These are phyloP conservation scores for Blastobotrys peoriensis DNA, from an alignment of 805 yeast species.

Conservation along the genomic window DNA sequence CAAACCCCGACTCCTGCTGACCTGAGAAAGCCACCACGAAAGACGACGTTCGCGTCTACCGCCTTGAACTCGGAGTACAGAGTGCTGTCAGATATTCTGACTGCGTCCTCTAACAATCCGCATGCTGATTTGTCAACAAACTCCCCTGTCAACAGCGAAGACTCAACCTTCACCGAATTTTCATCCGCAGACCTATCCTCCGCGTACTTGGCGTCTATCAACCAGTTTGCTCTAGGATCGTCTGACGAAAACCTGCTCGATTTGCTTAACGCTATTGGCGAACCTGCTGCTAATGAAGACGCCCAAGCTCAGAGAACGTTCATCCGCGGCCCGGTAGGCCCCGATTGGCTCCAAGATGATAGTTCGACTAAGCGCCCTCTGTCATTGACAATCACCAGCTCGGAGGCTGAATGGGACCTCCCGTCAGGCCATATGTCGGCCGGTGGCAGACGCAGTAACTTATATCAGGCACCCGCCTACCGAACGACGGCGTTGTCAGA, in stretches of 20 bases:
- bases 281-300: not conserved
- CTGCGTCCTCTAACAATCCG: constrained; percentile 7
- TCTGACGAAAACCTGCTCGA: constrained; percentile 3
- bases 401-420: constrained; percentile 1
- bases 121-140: not conserved
- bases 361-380: constrained; percentile 21
- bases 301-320: not conserved
- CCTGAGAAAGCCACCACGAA: not conserved
- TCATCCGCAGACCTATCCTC: not conserved
- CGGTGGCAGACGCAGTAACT: constrained; percentile 2
- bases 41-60: constrained; percentile 24
- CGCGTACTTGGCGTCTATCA: constrained; percentile 6
- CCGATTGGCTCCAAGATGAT: constrained; percentile 20
- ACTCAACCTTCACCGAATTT: constrained; percentile 4
- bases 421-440: no score
- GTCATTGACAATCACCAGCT: constrained; percentile 23
- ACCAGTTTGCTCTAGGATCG: constrained; percentile 17
- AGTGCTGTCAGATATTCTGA: constrained; percentile 29
- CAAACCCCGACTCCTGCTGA: not conserved
- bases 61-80: constrained; percentile 33
- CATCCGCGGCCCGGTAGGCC: not conserved
- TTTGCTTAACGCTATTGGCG: not conserved
- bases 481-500: constrained; percentile 5
- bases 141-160: constrained; percentile 20
- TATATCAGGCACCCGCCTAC: not conserved